phyloP scores from a whole-genome alignment of 371 early-diverging fungal species.

The Capillidium rhysosporum region DNA sequence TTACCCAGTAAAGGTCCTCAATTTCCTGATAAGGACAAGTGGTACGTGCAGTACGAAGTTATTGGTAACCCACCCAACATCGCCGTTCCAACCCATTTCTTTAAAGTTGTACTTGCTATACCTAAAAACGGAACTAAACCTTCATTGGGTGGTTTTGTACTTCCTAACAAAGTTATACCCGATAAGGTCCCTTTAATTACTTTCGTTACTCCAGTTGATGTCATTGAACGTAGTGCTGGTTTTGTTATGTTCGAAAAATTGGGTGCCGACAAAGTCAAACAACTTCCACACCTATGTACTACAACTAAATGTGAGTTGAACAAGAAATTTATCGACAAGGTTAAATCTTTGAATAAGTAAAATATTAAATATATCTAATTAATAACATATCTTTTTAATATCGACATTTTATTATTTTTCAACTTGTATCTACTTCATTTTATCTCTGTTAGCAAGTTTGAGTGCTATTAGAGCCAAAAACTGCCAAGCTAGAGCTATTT shows the following conservation, averaged over 20 bases:
- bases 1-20: slow-evolving; percentile 43
- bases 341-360: not conserved
- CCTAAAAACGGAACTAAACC: slow-evolving; percentile 13
- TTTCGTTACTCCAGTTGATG: slow-evolving; percentile 57
- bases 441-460: slow-evolving; percentile 21
- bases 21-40: slow-evolving; percentile 45
- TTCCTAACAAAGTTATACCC: slow-evolving; percentile 64
- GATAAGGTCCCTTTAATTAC: slow-evolving; percentile 36
- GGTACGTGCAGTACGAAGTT: slow-evolving; percentile 69
- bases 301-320: slow-evolving; percentile 10
- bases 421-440: slow-evolving; percentile 13
- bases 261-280: slow-evolving; percentile 16
- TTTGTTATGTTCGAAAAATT: slow-evolving; percentile 50
- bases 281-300: slow-evolving; percentile 16
- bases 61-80: slow-evolving; percentile 74
- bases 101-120: slow-evolving; percentile 54
- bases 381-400: no score
- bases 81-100: slow-evolving; percentile 87
- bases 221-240: slow-evolving; percentile 56
- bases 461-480: slow-evolving; percentile 18
- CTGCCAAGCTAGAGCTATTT: slow-evolving; percentile 19
- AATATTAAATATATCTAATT: no score
- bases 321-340: not conserved
- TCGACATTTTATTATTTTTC: not conserved
- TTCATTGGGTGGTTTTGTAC: slow-evolving; percentile 51